phyloP scores from a whole-genome alignment of 176 grass and related monocot species.

The Eragrostis curvula region DNA sequence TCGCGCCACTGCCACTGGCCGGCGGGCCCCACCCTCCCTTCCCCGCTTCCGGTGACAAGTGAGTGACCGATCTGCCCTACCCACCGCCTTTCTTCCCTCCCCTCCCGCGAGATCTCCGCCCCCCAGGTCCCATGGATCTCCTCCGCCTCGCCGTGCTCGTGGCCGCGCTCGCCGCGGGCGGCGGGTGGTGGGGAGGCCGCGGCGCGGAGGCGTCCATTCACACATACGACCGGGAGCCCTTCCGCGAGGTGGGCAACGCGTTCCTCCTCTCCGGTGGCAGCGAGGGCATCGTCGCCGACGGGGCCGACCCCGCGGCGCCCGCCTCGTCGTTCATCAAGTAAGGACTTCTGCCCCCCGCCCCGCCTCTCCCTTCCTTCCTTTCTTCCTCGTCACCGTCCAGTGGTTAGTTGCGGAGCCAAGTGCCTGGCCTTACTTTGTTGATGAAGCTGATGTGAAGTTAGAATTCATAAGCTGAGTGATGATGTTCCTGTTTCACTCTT shows the following conservation, averaged over 20 bases:
- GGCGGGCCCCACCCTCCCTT: slow-evolving; percentile 5
- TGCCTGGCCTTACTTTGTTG: background rate
- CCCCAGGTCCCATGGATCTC: slow-evolving; percentile 67
- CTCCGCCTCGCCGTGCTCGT: slow-evolving; percentile 30
- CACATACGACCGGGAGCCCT: slow-evolving; percentile 83
- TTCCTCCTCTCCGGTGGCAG: slow-evolving; percentile 98
- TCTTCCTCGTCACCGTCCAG: background rate
- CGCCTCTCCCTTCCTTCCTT: background rate
- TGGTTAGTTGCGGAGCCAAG: background rate
- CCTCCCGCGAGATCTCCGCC: slow-evolving; percentile 41
- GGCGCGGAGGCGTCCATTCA: slow-evolving; percentile 84
- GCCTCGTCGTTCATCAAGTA: slow-evolving; percentile 60
- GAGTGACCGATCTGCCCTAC: slow-evolving; percentile 57
- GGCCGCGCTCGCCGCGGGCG: slow-evolving; percentile 23
- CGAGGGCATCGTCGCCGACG: slow-evolving; percentile 82
- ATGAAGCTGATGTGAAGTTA: background rate
- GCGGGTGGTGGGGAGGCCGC: slow-evolving; percentile 27
- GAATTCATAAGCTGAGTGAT: background rate
- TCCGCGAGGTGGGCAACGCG: slow-evolving; percentile 96
- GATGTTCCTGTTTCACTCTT: background rate
- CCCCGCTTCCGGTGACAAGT: slow-evolving; percentile 33
- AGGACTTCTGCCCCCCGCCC: background rate
- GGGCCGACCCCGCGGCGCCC: slow-evolving; percentile 24
- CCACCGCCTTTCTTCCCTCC: background rate
- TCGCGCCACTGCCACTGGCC: background rate